These are phyloP conservation scores for Boletellus emodensis DNA, from an alignment of 768 basidiomycete genomes.

Conservation along the genomic window DNA sequence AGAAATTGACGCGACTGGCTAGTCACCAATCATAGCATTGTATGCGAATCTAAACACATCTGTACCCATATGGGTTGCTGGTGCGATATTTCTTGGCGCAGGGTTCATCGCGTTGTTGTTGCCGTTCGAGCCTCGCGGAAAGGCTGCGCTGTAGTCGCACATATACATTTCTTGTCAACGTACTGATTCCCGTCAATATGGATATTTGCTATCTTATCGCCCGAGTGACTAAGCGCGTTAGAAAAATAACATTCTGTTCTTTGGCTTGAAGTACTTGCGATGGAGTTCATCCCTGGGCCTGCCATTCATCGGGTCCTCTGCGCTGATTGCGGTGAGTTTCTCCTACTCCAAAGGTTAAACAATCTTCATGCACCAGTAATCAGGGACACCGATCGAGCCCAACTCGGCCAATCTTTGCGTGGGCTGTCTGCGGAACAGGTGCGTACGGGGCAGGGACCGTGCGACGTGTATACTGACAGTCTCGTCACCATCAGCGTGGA, in stretches of 20 bases:
- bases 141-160: conserved; percentile 41
- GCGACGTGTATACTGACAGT: background rate
- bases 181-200: background rate
- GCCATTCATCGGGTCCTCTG: conserved; percentile 81
- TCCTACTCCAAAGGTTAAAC: background rate
- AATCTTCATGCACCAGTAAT: conserved; percentile 3
- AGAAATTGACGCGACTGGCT: background rate
- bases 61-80: conserved; percentile 54
- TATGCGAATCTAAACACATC: conserved; percentile 45
- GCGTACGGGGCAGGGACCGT: conserved; percentile 25
- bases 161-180: background rate
- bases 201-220: conserved; percentile 14
- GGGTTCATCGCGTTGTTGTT: conserved; percentile 47
- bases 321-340: conserved; percentile 74
- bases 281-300: conserved; percentile 78
- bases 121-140: conserved; percentile 56
- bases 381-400: conserved; percentile 82
- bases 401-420: conserved; percentile 94
- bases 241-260: too few relatives aligned
- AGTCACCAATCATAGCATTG: conserved; percentile 50
- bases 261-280: conserved; percentile 22
- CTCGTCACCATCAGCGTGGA: conserved; percentile 58
- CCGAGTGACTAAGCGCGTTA: conserved; percentile 14
- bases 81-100: conserved; percentile 47
- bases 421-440: conserved; percentile 84